Percentiles rank a stretch among this genome's conserved stretches.
Conservation (phyloP, 2,329 filamentous ascomycete genomes). For the Dryadomyces sulphureus region DNA sequence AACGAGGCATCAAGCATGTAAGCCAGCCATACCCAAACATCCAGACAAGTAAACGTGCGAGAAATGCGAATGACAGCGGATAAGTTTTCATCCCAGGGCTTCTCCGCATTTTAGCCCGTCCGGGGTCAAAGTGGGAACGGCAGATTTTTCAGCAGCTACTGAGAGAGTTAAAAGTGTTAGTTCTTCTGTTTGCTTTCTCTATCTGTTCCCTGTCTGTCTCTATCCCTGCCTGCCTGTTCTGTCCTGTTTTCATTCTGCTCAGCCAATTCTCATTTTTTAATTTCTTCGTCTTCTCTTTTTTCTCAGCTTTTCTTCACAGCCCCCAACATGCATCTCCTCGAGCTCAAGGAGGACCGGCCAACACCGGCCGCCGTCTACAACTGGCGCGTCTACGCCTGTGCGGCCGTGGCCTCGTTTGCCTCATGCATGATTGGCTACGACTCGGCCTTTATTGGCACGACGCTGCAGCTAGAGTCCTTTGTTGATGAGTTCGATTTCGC, state of each 20-base stretch:
- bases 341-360: constrained; percentile 39
- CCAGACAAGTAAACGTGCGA: too few relatives aligned
- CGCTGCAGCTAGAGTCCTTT: constrained; percentile 57
- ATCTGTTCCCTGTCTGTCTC: not conserved
- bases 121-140: not conserved
- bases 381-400: constrained; percentile 42
- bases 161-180: too few relatives aligned
- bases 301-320: not conserved
- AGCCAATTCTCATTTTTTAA: not conserved
- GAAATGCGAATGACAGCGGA: not conserved
- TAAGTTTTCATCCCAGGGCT: not conserved
- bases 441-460: constrained; percentile 67
- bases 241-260: not conserved
- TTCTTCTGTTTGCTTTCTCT: not conserved
- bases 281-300: not conserved
- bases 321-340: constrained; percentile 24
- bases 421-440: constrained; percentile 48
- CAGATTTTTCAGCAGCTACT: not conserved
- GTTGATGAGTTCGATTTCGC: constrained; percentile 50
- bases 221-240: not conserved
- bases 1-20: too few relatives aligned
- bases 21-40: too few relatives aligned
- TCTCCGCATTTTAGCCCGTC: not conserved
- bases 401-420: constrained; percentile 38
- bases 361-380: constrained; percentile 45